Evolutionary conservation across 179 eudicot genomes (phyloP), one percentile per base, ranked within the genome.

Genomic region (Beta macrorhiza): DNA sequence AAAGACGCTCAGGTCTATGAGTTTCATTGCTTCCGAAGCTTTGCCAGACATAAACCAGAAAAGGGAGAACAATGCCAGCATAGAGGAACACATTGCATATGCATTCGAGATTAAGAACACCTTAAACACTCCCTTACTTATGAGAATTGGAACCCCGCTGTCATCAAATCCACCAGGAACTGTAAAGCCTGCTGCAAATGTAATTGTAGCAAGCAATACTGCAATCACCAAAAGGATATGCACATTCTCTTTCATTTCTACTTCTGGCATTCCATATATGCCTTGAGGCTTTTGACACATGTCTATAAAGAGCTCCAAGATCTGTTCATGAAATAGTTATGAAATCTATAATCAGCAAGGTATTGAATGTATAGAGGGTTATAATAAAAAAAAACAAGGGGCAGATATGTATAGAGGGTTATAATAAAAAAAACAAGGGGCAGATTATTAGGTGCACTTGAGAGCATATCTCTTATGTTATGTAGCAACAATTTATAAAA

Each of bases 151-250:
- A 20, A 7, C 25, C 9, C 56, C 62, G 0, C 17, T 49, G 7
- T 77, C 32, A 51, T 42, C 3, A 14, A 77, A 64, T 14, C 80
- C 80, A 15, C 80, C 80, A 20, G 80, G 80, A n/a, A 77, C 80
- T 14, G 80, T 62, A 29, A 77, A 77, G 5, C 72, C 80, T 49
- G 80, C 80, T 22, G 80, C 68, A 68, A 77, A 77, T 77, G 80
- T 68, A 16, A 77, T 77, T 5, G 80, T 77, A 13, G 80, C 80
- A 51, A 77, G 61, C 12, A 77, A 71, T 64, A 47, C 72, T 4
- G 80, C 71, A 5, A 65, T 15, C 53, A 77, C 59, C 10, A 68
- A 37, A 1, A 77, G 80, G 8, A 68, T 77, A 51, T 77, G 55
- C 47, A 68, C 32, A 47, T 77, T 63, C 22, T 49, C 45, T 8